Conservation (phyloP, 495 filamentous ascomycete genomes). For the Penicillium macrosclerotiorum region DNA sequence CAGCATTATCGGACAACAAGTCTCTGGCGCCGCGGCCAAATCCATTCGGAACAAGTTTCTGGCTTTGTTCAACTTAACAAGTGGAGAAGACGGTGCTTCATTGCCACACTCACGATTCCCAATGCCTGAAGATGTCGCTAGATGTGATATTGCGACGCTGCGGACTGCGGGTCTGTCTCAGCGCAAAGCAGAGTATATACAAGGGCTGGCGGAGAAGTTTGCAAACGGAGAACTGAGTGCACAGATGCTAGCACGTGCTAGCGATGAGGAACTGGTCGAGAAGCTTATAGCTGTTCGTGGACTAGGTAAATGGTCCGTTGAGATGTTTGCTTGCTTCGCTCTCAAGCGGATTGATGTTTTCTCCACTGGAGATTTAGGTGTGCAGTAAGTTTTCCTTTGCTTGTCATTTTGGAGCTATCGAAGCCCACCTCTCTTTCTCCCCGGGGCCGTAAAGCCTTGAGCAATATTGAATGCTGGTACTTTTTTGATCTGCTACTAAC, state of each 20-base stretch:
- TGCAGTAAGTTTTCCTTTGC: slow-evolving; percentile 59
- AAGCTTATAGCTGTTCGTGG: slow-evolving; percentile 83
- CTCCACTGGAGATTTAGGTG: slow-evolving; percentile 86
- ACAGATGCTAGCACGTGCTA: slow-evolving; percentile 67
- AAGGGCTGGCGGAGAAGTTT: slow-evolving; percentile 82
- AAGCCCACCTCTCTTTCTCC: too few species aligned
- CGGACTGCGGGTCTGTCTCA: slow-evolving; percentile 84
- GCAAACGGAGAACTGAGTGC: slow-evolving; percentile 68
- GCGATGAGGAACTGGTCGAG: slow-evolving; percentile 82
- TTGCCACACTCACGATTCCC: slow-evolving; percentile 57
- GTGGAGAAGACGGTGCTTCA: slow-evolving; percentile 5
- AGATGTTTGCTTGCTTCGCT: slow-evolving; percentile 95
- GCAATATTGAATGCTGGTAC: neutral
- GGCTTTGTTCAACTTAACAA: slow-evolving; percentile 58
- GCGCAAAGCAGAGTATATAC: slow-evolving; percentile 92
- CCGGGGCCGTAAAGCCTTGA: too few species aligned
- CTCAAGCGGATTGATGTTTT: slow-evolving; percentile 94
- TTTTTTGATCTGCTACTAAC: slow-evolving; percentile 3
- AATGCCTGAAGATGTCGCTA: slow-evolving; percentile 66
- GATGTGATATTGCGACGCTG: slow-evolving; percentile 57
- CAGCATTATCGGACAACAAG: slow-evolving; percentile 94
- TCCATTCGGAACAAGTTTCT: slow-evolving; percentile 87
- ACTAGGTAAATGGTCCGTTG: slow-evolving; percentile 85
- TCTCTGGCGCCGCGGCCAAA: slow-evolving; percentile 85
- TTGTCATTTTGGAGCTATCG: neutral